Evolutionary conservation across 495 filamentous ascomycete genomes (phyloP), one percentile per base, ranked within the genome.

Genomic region (Neurospora sp.): DNA sequence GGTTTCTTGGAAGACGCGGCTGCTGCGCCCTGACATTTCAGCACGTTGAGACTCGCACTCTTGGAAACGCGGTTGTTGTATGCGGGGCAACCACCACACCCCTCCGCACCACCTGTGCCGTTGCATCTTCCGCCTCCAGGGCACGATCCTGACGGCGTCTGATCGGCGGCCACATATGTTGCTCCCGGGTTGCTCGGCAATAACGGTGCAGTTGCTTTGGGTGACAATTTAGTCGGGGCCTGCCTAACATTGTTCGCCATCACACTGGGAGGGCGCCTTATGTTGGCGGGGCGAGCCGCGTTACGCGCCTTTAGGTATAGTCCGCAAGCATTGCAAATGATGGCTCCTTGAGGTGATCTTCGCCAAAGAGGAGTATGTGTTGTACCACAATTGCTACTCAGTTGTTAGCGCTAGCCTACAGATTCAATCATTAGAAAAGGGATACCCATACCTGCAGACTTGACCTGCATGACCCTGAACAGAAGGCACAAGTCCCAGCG

Each of bases 251-350:
- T 77, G 31, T 78, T 83, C 24, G 81, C 75, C 70, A 87, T 79
- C 36, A 83, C 80, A 36, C 79, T 83, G 19, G 85, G 83, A 13
- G 88, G 88, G 17, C 91, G 88, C 81, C 97, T 97, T 71, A 97
- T 85, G 80, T 94, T 97, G 4, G 92, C 94, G 4, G 96, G 96
- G 48, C 96, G 90, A 74, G 90, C 88, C 73, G 93, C 90, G 79
- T 99, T 98, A 59, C 96, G 89, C 28, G 94, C 94, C 81, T 98
- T 99, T 69, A 92, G 83, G 80, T 99, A 99, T 8, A 99, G 87
- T 31, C 96, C 96, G 78, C 96, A 99, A 15, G 96, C 96, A 83
- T 99, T 99, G 83, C 96, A 99, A 45, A 99, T 98, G 70, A 93
- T 97, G 62, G 92, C 91, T 48, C 96, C 96, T 70, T 92, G 91